Evolutionary conservation across 352 stramenopile genomes (phyloP), one percentile per base, ranked within the genome.

Genomic region (Aphanomyces astaci): DNA sequence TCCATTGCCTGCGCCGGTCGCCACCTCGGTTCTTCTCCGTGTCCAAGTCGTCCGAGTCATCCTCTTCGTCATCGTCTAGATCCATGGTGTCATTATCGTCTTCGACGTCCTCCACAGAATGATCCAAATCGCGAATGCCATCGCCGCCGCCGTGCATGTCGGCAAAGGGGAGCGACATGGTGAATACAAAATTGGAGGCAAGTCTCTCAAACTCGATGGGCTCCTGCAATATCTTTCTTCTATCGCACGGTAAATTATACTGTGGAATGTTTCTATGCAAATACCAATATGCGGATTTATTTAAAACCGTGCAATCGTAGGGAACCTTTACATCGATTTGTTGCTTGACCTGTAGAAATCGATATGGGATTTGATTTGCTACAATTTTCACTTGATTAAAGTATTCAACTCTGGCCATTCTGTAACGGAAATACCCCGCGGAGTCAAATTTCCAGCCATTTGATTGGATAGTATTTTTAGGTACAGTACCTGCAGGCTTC

Each of bases 1-100:
- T 89, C 84, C 84, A 93, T 49, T 86, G 76, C 13, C 74, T 76
- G 13, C 84, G 82, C 52, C 84, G 80, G 65, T 82, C 77, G 13
- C 31, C 36, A n/a, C 17, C 43, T 9, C 28, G 13, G 19, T 11
- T 15, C 53, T 27, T 27, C n/a, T 60, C 48, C 48, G 11, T 60
- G 33, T 68, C 62, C 32, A 59, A 32, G 25, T 59, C 51, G 27
- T 68, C 62, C 25, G 62, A 68, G n/a, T 68, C 62, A 33, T 66
- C 51, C 33, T 68, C 62, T 22, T 68, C 62, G 33, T 65, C 62
- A 24, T 68, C 62, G 24, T 68, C 62, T 17, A 48, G 36, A n/a
- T 65, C 56, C 39, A 65, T 51, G 36, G 32, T 46, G 2, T 30
- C 51, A 59, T 59, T n/a, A 3, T 59, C 24, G 28, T 53, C 39